Conservation (phyloP, 441 rosid genomes). For the Bruguiera hainesii region DNA sequence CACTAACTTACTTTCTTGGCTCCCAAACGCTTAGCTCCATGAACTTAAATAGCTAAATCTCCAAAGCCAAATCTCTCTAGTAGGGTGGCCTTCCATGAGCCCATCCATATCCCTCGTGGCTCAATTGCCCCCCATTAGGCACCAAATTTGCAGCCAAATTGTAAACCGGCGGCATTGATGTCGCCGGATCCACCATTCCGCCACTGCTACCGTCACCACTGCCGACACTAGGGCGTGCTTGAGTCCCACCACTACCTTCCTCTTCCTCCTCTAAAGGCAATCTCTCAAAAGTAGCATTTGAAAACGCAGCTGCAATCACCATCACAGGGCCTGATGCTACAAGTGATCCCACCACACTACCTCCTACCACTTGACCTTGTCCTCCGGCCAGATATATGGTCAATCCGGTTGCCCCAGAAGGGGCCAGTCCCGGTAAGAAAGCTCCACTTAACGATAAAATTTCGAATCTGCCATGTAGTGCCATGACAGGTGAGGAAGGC, state of each 20-base stretch:
- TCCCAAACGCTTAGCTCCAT: not conserved
- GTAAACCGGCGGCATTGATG: constrained; percentile 44
- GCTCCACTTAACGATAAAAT: constrained; percentile 70
- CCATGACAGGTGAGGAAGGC: constrained; percentile 59
- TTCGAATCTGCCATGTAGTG: constrained; percentile 77
- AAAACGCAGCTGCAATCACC: constrained; percentile 75
- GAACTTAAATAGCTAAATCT: not conserved
- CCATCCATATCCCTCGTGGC: constrained; percentile 71
- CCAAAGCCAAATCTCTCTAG: not conserved
- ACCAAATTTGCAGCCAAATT: constrained; percentile 51
- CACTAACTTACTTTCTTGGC: not conserved
- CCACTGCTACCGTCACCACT: constrained; percentile 24
- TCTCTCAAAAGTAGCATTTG: constrained; percentile 78
- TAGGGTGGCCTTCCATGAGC: constrained; percentile 55
- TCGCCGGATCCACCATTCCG: constrained; percentile 30
- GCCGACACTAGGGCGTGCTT: constrained; percentile 38
- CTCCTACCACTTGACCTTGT: constrained; percentile 85
- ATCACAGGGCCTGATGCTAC: constrained; percentile 72
- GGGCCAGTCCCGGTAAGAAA: constrained; percentile 74
- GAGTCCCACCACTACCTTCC: constrained; percentile 36
- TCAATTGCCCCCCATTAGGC: constrained; percentile 54
- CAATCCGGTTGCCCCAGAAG: constrained; percentile 74
- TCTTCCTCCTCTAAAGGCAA: constrained; percentile 70
- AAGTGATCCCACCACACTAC: constrained; percentile 68
- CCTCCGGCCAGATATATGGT: constrained; percentile 79